Conservation (phyloP, 345 rosid species). For the Acer negundo region DNA sequence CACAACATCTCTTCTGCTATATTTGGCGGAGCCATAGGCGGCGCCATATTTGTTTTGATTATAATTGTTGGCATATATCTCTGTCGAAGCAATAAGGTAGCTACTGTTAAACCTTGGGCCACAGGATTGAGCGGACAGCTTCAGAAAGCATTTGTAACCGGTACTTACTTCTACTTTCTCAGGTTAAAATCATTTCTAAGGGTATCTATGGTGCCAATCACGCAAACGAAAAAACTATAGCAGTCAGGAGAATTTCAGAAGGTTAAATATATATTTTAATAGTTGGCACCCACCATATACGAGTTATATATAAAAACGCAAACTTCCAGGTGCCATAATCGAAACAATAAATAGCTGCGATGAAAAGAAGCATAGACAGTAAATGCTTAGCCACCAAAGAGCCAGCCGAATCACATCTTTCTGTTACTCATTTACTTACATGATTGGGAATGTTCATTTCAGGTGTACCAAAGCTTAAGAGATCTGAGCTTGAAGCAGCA, state of each 20-base stretch:
- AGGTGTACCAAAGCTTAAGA: conserved; percentile 86
- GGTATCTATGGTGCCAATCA: conserved; percentile 17
- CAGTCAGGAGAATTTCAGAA: no score
- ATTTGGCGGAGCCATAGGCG: conserved; percentile 43
- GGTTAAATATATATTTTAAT: no score
- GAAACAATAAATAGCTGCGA: no score
- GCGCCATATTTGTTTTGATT: conserved; percentile 36
- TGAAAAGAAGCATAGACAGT: background rate
- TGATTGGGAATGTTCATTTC: conserved; percentile 31
- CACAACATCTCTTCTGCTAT: conserved; percentile 11
- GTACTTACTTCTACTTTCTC: conserved; percentile 41
- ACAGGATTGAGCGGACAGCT: conserved; percentile 97
- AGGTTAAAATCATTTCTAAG: conserved; percentile 15
- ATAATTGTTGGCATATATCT: conserved; percentile 36
- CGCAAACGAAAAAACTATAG: conserved; percentile 8
- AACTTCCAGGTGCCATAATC: no score
- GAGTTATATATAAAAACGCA: no score
- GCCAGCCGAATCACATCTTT: background rate
- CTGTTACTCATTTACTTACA: background rate
- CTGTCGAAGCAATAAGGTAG: conserved; percentile 45
- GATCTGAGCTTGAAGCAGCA: conserved; percentile 84
- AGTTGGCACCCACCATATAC: no score
- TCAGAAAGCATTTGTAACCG: conserved; percentile 79
- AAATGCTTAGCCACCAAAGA: background rate
- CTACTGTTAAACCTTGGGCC: conserved; percentile 85